Evolutionary conservation across 306 rosid genomes (phyloP).

Genomic region (Parietaria judaica): DNA sequence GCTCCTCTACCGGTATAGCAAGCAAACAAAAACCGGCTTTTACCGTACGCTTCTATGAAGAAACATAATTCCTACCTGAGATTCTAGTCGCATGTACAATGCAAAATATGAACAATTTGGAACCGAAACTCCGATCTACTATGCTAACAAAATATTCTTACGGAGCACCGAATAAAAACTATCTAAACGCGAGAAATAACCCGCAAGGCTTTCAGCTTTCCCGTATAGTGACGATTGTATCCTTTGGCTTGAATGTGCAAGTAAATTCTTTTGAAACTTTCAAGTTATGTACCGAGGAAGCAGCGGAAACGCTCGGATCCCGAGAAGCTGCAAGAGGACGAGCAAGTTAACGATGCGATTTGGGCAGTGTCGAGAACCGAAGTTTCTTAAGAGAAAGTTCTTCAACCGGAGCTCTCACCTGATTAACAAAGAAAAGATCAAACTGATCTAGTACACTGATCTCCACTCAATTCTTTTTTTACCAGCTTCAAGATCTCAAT

Average conservation of each 20-base stretch:
- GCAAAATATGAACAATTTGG: background rate
- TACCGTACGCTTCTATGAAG: background rate
- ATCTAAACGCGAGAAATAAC: conserved; percentile 20
- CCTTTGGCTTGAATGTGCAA: conserved; percentile 6
- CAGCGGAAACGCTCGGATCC: conserved; percentile 6
- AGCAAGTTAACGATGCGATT: background rate
- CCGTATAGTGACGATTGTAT: background rate
- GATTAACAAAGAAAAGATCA: conserved; percentile 18
- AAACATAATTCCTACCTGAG: conserved; percentile 2
- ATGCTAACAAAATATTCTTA: conserved; percentile 4
- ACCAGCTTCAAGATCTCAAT: conserved; percentile 69
- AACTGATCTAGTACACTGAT: conserved; percentile 22
- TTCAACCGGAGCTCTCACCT: conserved; percentile 32
- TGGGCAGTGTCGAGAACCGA: background rate
- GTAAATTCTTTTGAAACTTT: conserved; percentile 16
- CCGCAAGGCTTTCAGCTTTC: conserved; percentile 7
- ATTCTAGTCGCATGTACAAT: conserved; percentile 15
- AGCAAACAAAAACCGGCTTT: no score
- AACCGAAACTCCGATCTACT: background rate
- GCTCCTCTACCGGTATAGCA: no score
- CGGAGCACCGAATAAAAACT: conserved; percentile 14
- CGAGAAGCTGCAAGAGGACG: conserved; percentile 7
- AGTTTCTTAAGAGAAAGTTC: background rate
- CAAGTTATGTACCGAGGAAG: background rate
- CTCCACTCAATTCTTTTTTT: conserved; percentile 56